Conservation (phyloP, 208 protist species). For the Wallacemonas sp. region DNA sequence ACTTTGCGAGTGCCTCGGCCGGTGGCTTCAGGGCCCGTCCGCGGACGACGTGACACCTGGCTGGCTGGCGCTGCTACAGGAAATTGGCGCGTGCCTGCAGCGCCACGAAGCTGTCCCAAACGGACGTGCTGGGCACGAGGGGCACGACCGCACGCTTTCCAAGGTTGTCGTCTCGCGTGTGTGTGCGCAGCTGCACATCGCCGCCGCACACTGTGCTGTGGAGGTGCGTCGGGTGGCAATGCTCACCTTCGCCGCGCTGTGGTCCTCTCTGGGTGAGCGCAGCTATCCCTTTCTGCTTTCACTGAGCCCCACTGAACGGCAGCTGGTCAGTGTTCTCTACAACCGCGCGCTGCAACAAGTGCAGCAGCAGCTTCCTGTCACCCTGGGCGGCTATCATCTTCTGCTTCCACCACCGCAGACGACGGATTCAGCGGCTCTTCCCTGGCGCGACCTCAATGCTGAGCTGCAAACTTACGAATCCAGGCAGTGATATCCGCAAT, state of each 20-base stretch:
- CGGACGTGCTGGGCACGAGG: background rate
- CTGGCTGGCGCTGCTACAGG: conserved; percentile 56
- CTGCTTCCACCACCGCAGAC: background rate
- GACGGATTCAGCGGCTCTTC: background rate
- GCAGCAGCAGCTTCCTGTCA: background rate
- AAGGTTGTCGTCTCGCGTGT: conserved; percentile 43
- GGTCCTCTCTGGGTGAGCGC: conserved; percentile 35
- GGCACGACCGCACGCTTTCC: conserved; percentile 21
- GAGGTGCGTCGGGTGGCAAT: conserved; percentile 39
- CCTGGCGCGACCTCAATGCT: conserved; percentile 1
- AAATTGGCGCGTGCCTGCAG: conserved; percentile 47
- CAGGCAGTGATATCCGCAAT: background rate
- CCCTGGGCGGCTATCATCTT: background rate
- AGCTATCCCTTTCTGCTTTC: conserved; percentile 43
- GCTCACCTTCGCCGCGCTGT: conserved; percentile 32
- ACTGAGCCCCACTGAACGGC: conserved; percentile 48
- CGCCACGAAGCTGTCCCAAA: background rate
- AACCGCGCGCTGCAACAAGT: conserved; percentile 24
- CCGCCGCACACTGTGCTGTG: conserved; percentile 38
- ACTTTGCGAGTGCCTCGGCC: conserved; percentile 41
- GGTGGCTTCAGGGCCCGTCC: conserved; percentile 40
- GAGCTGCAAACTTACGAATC: background rate
- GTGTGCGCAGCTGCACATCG: conserved; percentile 25
- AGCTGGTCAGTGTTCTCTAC: conserved; percentile 53
- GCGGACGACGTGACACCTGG: conserved; percentile 38